Percentiles rank a stretch among this genome's conserved stretches.
Evolutionary conservation across 2,329 filamentous ascomycete species (phyloP).

Genomic region (Talaromyces albobiverticillius): DNA sequence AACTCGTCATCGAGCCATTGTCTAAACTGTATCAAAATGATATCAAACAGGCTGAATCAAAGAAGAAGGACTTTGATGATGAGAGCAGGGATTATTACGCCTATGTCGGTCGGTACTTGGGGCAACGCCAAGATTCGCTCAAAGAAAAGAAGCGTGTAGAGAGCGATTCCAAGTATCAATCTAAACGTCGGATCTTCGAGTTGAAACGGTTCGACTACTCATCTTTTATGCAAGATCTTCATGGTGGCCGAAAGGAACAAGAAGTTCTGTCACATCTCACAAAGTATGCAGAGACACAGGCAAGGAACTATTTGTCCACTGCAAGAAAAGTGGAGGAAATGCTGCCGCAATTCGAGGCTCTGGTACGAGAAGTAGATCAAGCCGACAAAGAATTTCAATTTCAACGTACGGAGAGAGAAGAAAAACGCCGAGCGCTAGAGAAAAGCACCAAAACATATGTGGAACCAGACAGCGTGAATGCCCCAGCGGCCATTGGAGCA

Average conservation of each 20-base stretch:
- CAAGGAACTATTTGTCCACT: slow-evolving; percentile 74
- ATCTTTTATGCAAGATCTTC: slow-evolving; percentile 98
- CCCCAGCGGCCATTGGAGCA: slow-evolving; percentile 33
- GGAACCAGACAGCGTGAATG: slow-evolving; percentile 62
- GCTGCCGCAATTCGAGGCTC: slow-evolving; percentile 82
- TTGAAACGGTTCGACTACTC: slow-evolving; percentile 98
- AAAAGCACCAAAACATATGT: slow-evolving; percentile 75
- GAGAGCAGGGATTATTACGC: slow-evolving; percentile 98
- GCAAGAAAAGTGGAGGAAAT: slow-evolving; percentile 85
- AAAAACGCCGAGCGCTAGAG: slow-evolving; percentile 85
- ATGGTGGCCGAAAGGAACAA: slow-evolving; percentile 96
- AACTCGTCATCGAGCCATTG: slow-evolving; percentile 91
- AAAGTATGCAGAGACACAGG: slow-evolving; percentile 87
- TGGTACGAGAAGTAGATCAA: slow-evolving; percentile 83
- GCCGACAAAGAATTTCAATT: slow-evolving; percentile 97
- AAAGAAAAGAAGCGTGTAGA: slow-evolving; percentile 97
- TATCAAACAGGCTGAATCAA: slow-evolving; percentile 95
- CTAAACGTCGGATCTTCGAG: slow-evolving; percentile 90
- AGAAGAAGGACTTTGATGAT: slow-evolving; percentile 97
- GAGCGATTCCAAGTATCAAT: slow-evolving; percentile 94
- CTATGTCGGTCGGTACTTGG: slow-evolving; percentile 93
- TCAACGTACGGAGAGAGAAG: slow-evolving; percentile 89
- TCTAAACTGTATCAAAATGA: slow-evolving; percentile 89
- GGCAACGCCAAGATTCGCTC: slow-evolving; percentile 88
- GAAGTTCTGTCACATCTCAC: slow-evolving; percentile 93